Evolutionary conservation across 495 filamentous ascomycete species (phyloP).

Genomic region (Glarea lozoyensis): DNA sequence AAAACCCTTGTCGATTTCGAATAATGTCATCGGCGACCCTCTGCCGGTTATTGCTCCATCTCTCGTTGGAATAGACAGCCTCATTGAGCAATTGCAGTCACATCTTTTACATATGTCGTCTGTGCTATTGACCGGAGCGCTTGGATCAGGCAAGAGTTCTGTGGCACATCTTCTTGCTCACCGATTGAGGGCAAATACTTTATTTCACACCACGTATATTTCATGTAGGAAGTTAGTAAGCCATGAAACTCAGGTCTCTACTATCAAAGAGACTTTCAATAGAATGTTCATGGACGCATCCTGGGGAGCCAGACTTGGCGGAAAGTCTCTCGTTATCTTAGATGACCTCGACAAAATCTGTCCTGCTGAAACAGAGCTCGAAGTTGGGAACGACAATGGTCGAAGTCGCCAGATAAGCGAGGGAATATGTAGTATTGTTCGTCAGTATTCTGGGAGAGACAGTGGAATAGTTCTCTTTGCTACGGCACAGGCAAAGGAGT

Average conservation of each 20-base stretch:
- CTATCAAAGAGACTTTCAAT: slow-evolving; percentile 79
- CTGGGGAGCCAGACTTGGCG: slow-evolving; percentile 81
- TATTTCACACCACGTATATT: slow-evolving; percentile 75
- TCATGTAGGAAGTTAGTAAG: slow-evolving; percentile 75
- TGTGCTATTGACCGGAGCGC: slow-evolving; percentile 76
- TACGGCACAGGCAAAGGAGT: slow-evolving; percentile 90
- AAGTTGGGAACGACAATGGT: slow-evolving; percentile 84
- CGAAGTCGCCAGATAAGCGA: slow-evolving; percentile 90
- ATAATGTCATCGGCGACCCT: slow-evolving; percentile 39
- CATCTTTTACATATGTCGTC: slow-evolving; percentile 80
- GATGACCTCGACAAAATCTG: slow-evolving; percentile 92
- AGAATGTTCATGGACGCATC: slow-evolving; percentile 78
- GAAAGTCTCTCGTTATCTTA: slow-evolving; percentile 72
- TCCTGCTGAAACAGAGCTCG: slow-evolving; percentile 83
- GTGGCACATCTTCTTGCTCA: slow-evolving; percentile 54
- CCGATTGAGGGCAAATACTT: slow-evolving; percentile 50
- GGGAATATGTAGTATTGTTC: slow-evolving; percentile 69
- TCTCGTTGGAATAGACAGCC: slow-evolving; percentile 78
- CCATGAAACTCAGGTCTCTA: slow-evolving; percentile 78
- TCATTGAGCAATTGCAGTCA: slow-evolving; percentile 58
- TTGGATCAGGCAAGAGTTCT: slow-evolving; percentile 82
- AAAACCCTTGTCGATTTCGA: slow-evolving; percentile 41
- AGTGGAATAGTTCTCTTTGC: slow-evolving; percentile 78
- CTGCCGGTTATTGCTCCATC: slow-evolving; percentile 42
- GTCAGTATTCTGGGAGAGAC: slow-evolving; percentile 64